Percentiles rank a stretch among this genome's conserved stretches.
Evolutionary conservation across 2,329 filamentous ascomycete genomes (phyloP).

Genomic region (Xenoacremonium recifei): DNA sequence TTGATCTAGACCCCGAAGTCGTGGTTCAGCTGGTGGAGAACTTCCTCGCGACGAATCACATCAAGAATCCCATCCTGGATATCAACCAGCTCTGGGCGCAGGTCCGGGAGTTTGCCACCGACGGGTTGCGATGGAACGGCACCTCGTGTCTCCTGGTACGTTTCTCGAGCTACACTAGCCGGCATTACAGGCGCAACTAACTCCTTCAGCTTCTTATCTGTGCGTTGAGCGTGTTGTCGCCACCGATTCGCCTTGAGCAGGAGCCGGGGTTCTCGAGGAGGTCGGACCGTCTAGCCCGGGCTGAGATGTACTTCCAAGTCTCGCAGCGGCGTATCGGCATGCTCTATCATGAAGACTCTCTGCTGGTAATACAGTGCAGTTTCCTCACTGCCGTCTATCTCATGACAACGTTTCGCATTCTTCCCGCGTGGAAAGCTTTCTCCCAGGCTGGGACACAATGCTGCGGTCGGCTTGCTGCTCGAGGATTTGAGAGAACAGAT

Average conservation of each 20-base stretch:
- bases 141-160: slow-evolving; percentile 19
- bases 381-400: slow-evolving; percentile 21
- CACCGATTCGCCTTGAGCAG: slow-evolving; percentile 3
- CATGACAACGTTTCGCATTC: slow-evolving; percentile 16
- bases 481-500: slow-evolving; percentile 1
- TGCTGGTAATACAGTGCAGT: slow-evolving; percentile 17
- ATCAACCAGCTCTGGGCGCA: slow-evolving; percentile 13
- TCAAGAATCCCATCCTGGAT: slow-evolving; percentile 21
- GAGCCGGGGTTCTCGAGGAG: slow-evolving; percentile 9
- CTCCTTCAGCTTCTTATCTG: slow-evolving; percentile 16
- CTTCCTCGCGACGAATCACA: slow-evolving; percentile 18
- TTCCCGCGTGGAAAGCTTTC: slow-evolving; percentile 21
- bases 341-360: slow-evolving; percentile 18
- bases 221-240: slow-evolving; percentile 17
- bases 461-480: slow-evolving; percentile 5
- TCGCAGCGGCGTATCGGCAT: slow-evolving; percentile 20
- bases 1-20: slow-evolving; percentile 13
- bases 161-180: neutral
- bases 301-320: slow-evolving; percentile 18
- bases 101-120: slow-evolving; percentile 11
- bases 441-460: slow-evolving; percentile 15
- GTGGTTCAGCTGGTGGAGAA: slow-evolving; percentile 17
- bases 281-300: slow-evolving; percentile 6
- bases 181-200: slow-evolving; percentile 1
- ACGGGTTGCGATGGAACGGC: slow-evolving; percentile 18